Evolutionary conservation across 805 yeast species (phyloP).

Genomic region (Kodamaea neixiangensis): DNA sequence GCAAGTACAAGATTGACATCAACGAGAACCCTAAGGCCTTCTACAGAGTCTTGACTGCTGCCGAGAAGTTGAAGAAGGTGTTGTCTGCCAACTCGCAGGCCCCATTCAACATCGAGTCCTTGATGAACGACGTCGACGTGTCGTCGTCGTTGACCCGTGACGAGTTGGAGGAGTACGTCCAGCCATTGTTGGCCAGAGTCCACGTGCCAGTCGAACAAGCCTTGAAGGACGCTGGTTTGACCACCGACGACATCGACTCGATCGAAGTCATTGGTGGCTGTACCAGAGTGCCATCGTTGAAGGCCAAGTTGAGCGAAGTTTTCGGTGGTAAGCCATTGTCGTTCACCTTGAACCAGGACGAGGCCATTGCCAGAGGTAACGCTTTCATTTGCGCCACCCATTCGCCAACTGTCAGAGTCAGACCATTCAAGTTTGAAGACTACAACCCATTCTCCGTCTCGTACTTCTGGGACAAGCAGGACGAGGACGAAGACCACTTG

Average conservation of each 20-base stretch:
- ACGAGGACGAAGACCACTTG: slow-evolving; percentile 85
- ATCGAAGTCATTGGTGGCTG: slow-evolving; percentile 98
- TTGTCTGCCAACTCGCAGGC: slow-evolving; percentile 94
- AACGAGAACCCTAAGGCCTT: slow-evolving; percentile 91
- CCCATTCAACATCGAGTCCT: slow-evolving; percentile 92
- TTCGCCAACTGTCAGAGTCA: slow-evolving; percentile 97
- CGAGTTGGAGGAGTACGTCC: slow-evolving; percentile 85
- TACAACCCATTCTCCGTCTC: slow-evolving; percentile 89
- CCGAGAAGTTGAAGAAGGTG: slow-evolving; percentile 94
- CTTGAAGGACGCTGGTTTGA: slow-evolving; percentile 73
- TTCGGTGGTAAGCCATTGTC: slow-evolving; percentile 67
- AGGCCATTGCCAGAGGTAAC: slow-evolving; percentile 98
- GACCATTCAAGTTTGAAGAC: slow-evolving; percentile 98
- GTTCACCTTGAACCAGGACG: slow-evolving; percentile 97
- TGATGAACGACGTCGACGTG: slow-evolving; percentile 96
- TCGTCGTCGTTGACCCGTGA: slow-evolving; percentile 86
- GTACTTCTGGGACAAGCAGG: slow-evolving; percentile 92
- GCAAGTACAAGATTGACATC: slow-evolving; percentile 91
- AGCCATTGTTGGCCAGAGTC: slow-evolving; percentile 78
- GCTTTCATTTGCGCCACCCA: slow-evolving; percentile 99
- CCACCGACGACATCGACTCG: slow-evolving; percentile 75
- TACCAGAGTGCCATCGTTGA: slow-evolving; percentile 94
- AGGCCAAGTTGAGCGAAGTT: slow-evolving; percentile 74
- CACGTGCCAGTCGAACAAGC: slow-evolving; percentile 80
- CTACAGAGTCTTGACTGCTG: slow-evolving; percentile 86